Evolutionary conservation across 768 basidiomycete genomes (phyloP).

Genomic region (Rubroboletus pulcherrimus): DNA sequence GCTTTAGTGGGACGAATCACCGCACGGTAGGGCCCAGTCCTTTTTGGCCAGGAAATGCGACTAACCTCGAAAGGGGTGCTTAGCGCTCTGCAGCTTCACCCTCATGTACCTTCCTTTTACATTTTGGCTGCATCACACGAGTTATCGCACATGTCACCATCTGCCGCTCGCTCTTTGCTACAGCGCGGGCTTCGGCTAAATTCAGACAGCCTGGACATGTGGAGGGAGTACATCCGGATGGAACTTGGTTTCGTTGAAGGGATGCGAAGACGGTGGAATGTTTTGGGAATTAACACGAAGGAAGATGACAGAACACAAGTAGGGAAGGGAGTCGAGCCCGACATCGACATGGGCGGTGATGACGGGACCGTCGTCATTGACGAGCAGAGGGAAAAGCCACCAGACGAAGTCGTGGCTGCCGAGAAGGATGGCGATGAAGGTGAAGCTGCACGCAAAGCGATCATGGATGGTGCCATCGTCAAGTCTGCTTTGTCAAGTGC

Average conservation of each 20-base stretch:
- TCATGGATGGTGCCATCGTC: constrained; percentile 79
- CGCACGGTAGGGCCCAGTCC: constrained; percentile 55
- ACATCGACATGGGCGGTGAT: constrained; percentile 19
- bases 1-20: constrained; percentile 78
- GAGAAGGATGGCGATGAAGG: constrained; percentile 43
- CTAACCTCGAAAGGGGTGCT: constrained; percentile 4
- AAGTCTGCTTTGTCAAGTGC: constrained; percentile 74
- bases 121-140: constrained; percentile 84
- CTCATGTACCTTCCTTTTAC: constrained; percentile 72
- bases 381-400: constrained; percentile 21
- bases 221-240: constrained; percentile 89
- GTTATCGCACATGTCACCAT: constrained; percentile 64
- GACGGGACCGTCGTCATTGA: constrained; percentile 17
- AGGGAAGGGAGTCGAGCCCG: constrained; percentile 23
- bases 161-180: constrained; percentile 78
- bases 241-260: constrained; percentile 84
- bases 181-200: constrained; percentile 85
- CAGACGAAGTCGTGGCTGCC: constrained; percentile 28
- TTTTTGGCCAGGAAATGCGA: background rate
- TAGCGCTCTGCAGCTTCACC: constrained; percentile 87
- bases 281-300: constrained; percentile 57
- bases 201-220: constrained; percentile 67
- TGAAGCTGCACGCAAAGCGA: constrained; percentile 55
- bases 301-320: constrained; percentile 12
- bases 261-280: constrained; percentile 71